These are phyloP conservation scores for Pseudohyphozyma bogoriensis DNA, from an alignment of 768 basidiomycete genomes.

Conservation along the genomic window DNA sequence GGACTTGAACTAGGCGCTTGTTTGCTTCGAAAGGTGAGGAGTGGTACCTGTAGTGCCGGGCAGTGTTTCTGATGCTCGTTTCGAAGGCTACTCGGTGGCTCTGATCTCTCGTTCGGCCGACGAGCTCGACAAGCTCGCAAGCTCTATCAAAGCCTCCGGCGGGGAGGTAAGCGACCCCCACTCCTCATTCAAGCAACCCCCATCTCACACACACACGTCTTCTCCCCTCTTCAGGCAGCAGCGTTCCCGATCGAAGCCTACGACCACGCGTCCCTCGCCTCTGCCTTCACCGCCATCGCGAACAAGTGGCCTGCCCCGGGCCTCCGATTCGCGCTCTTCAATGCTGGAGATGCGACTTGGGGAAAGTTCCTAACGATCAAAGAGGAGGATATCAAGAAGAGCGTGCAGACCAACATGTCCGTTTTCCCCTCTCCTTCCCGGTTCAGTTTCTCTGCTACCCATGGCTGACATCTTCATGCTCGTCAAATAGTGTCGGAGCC, in stretches of 20 bases:
- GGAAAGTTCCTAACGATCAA: constrained; percentile 60
- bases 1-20: neutral
- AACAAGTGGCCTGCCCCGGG: constrained; percentile 45
- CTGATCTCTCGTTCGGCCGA: constrained; percentile 53
- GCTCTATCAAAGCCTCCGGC: constrained; percentile 50
- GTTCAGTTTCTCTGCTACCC: no score
- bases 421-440: constrained; percentile 30
- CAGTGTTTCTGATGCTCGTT: neutral
- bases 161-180: constrained; percentile 50
- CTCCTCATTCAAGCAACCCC: constrained; percentile 42
- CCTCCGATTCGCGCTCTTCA: constrained; percentile 57
- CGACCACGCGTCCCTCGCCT: constrained; percentile 39
- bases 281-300: constrained; percentile 48
- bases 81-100: constrained; percentile 53
- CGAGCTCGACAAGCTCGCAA: constrained; percentile 47
- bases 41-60: no score
- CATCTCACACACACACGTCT: neutral
- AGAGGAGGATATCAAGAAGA: constrained; percentile 48
- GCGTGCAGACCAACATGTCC: constrained; percentile 44
- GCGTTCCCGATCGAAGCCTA: constrained; percentile 39
- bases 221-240: neutral
- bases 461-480: neutral
- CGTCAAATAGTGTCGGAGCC: constrained; percentile 41
- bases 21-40: neutral
- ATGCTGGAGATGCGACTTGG: constrained; percentile 51